Conservation (phyloP, 768 basidiomycete genomes). For the Leccinum ochraceum region DNA sequence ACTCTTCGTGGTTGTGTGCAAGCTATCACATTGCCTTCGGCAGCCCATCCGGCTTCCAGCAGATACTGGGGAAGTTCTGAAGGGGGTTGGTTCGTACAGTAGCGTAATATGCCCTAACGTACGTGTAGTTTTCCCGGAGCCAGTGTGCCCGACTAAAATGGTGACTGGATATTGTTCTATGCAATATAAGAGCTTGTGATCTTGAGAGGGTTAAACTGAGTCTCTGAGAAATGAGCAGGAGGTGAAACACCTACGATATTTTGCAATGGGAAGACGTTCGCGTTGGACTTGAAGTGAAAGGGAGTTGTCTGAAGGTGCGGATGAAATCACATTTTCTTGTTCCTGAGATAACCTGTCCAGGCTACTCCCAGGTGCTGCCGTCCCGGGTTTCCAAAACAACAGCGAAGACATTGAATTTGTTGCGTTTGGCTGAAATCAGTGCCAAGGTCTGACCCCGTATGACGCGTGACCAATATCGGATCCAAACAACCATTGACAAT, state of each 20-base stretch:
- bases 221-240: not conserved
- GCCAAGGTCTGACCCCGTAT: not conserved
- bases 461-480: not conserved
- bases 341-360: conserved; percentile 81
- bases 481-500: too few relatives aligned
- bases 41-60: conserved; percentile 90
- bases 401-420: conserved; percentile 45
- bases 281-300: conserved; percentile 75
- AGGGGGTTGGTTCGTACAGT: conserved; percentile 9
- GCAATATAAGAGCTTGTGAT: conserved; percentile 76
- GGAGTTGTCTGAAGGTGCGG: conserved; percentile 54
- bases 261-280: conserved; percentile 85
- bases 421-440: not conserved
- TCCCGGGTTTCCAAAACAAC: conserved; percentile 91
- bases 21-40: conserved; percentile 78
- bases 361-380: conserved; percentile 78
- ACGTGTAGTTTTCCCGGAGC: conserved; percentile 98
- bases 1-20: conserved; percentile 94
- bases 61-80: conserved; percentile 95
- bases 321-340: conserved; percentile 71
- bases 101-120: conserved; percentile 31
- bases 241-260: conserved; percentile 59
- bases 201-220: conserved; percentile 38
- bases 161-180: conserved; percentile 82
- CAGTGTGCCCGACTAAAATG: conserved; percentile 93